Percentiles rank a stretch among this genome's conserved stretches.
These are phyloP conservation scores for Thielaviopsis euricoi DNA, from an alignment of 2,329 filamentous ascomycete genomes.

Conservation along the genomic window DNA sequence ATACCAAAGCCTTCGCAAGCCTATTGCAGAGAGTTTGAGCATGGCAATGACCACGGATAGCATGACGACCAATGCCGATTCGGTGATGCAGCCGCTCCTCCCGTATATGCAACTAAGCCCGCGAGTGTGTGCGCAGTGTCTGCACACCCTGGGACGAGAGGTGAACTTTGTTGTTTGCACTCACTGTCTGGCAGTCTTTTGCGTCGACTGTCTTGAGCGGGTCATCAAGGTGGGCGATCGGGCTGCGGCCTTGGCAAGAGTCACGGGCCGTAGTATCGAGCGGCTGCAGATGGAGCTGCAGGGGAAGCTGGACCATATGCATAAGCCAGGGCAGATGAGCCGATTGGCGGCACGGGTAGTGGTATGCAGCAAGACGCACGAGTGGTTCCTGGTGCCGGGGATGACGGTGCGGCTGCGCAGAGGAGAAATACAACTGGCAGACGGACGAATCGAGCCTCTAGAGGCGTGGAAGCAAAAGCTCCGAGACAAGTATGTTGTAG, in stretches of 20 bases:
- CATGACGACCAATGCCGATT: slow-evolving; percentile 15
- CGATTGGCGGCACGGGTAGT: slow-evolving; percentile 17
- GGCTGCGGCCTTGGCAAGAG: slow-evolving; percentile 13
- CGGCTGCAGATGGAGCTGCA: slow-evolving; percentile 16
- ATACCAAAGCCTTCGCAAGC: slow-evolving; percentile 23
- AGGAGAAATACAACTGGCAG: slow-evolving; percentile 22
- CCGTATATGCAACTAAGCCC: slow-evolving; percentile 20
- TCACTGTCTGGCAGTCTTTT: slow-evolving; percentile 24
- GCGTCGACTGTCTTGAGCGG: slow-evolving; percentile 19
- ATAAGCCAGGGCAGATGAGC: slow-evolving; percentile 16
- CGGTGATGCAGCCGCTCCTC: slow-evolving; percentile 20
- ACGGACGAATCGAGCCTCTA: slow-evolving; percentile 19
- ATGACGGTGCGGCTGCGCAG: slow-evolving; percentile 20
- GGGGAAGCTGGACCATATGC: slow-evolving; percentile 10
- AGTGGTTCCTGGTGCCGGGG: slow-evolving; percentile 24
- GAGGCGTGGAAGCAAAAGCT: slow-evolving; percentile 22
- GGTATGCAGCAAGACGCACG: slow-evolving; percentile 22
- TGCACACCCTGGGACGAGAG: slow-evolving; percentile 19
- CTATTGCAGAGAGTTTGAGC: slow-evolving; percentile 17
- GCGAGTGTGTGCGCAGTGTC: slow-evolving; percentile 24
- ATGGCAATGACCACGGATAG: slow-evolving; percentile 16
- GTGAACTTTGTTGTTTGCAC: slow-evolving; percentile 22
- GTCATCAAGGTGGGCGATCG: slow-evolving; percentile 14
- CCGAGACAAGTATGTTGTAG: slow-evolving; percentile 12
- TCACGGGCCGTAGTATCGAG: slow-evolving; percentile 15